Evolutionary conservation across 2,329 filamentous ascomycete species (phyloP).

Genomic region (Paraphoma chrysanthemicola): DNA sequence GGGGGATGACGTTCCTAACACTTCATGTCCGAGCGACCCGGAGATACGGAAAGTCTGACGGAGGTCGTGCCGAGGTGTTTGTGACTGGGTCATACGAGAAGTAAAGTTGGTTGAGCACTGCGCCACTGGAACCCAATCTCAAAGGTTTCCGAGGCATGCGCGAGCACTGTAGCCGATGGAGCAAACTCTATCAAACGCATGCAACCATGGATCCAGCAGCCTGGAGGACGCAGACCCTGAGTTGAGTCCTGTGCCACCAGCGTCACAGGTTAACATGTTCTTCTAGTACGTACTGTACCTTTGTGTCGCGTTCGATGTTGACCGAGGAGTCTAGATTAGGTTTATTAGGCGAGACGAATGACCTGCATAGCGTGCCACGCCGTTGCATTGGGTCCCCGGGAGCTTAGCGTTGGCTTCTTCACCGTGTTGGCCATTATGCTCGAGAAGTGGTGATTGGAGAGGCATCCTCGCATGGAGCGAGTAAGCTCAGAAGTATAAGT

Average conservation of each 20-base stretch:
- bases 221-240: too few relatives aligned
- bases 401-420: background rate
- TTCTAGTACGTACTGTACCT: too few relatives aligned
- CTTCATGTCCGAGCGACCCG: background rate
- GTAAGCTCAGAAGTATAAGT: too few relatives aligned
- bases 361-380: slow-evolving; percentile 1
- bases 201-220: too few relatives aligned
- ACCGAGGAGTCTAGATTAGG: slow-evolving; percentile 3
- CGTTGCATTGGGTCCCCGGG: background rate
- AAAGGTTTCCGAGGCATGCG: too few relatives aligned
- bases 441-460: background rate
- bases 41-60: background rate
- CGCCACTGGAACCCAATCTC: too few relatives aligned
- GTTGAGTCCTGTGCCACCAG: background rate
- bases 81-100: background rate
- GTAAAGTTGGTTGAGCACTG: too few relatives aligned
- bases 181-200: too few relatives aligned
- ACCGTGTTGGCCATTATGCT: background rate
- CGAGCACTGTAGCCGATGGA: too few relatives aligned
- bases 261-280: background rate
- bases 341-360: slow-evolving; percentile 2
- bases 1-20: background rate
- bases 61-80: background rate
- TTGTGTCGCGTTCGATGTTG: background rate
- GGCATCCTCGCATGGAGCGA: too few relatives aligned